These are phyloP conservation scores for Dactylellina leptospora DNA, from an alignment of 2,329 filamentous ascomycete species.

Conservation along the genomic window DNA sequence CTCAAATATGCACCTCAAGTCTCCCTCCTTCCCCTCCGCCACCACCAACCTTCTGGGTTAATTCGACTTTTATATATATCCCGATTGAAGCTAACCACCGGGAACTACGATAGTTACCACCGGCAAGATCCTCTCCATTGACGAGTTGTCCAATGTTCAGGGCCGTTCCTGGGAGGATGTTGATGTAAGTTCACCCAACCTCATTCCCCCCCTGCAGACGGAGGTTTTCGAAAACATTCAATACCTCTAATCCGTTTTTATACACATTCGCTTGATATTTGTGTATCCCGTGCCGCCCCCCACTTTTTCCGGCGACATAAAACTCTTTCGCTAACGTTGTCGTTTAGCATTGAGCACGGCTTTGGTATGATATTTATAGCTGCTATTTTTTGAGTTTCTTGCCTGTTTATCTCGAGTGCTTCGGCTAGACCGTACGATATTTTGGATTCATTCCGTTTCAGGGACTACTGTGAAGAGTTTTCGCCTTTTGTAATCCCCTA, in stretches of 20 bases:
- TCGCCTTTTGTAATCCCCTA: neutral
- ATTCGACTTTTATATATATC: conserved; percentile 6
- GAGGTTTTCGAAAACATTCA: conserved; percentile 19
- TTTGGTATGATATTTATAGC: neutral
- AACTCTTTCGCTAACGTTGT: conserved; percentile 14
- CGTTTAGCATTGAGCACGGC: conserved; percentile 40
- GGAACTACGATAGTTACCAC: conserved; percentile 71
- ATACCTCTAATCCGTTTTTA: conserved; percentile 20
- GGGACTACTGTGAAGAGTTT: neutral
- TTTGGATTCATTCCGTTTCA: conserved; percentile 11
- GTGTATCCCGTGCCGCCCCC: neutral
- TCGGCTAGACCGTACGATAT: conserved; percentile 7
- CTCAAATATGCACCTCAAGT: conserved; percentile 7
- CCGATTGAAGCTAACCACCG: conserved; percentile 56
- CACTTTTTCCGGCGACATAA: conserved; percentile 3
- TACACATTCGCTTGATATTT: conserved; percentile 10
- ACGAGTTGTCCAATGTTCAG: conserved; percentile 84
- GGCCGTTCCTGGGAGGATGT: conserved; percentile 85
- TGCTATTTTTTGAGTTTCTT: neutral
- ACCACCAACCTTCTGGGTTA: conserved; percentile 22
- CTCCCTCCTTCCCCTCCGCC: conserved; percentile 23
- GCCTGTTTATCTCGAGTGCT: conserved; percentile 6
- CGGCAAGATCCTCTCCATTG: conserved; percentile 85
- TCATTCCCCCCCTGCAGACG: conserved; percentile 9
- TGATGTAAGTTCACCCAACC: conserved; percentile 46